These are phyloP conservation scores for Olyra latifolia DNA, from an alignment of 176 grass and related monocot species.

Conservation along the genomic window DNA sequence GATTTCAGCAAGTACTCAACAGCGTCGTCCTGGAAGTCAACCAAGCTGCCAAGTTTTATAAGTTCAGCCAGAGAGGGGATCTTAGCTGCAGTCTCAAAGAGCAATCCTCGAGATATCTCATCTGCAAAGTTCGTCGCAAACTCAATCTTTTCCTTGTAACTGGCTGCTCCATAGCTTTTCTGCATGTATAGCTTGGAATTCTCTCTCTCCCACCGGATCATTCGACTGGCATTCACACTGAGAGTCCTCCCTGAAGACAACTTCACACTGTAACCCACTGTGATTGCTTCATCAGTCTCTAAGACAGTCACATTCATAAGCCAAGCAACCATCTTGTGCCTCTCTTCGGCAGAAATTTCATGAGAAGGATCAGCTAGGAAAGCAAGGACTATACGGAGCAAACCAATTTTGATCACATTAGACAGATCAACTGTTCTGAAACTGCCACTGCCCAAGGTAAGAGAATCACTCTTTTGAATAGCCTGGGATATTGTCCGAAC, in stretches of 20 bases:
- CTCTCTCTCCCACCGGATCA: constrained; percentile 67
- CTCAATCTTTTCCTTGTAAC: constrained; percentile 43
- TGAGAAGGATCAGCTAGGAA: constrained; percentile 47
- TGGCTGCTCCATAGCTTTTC: not conserved
- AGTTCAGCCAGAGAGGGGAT: constrained; percentile 52
- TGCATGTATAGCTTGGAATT: constrained; percentile 37
- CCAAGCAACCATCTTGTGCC: constrained; percentile 10
- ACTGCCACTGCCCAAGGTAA: not conserved
- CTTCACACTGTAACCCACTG: constrained; percentile 40
- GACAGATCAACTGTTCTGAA: not conserved
- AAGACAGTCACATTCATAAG: constrained; percentile 49
- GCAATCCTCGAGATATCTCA: constrained; percentile 60
- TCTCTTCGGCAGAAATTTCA: constrained; percentile 28
- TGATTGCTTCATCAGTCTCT: constrained; percentile 42
- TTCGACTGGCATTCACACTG: constrained; percentile 29
- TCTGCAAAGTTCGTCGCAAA: constrained; percentile 53
- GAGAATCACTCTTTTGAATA: constrained; percentile 38
- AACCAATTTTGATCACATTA: constrained; percentile 36
- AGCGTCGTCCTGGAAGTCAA: constrained; percentile 55
- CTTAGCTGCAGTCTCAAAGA: constrained; percentile 51
- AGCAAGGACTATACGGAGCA: constrained; percentile 45
- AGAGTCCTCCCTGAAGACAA: constrained; percentile 35
- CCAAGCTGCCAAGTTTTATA: constrained; percentile 47
- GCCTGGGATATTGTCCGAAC: constrained; percentile 57
- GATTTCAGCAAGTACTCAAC: constrained; percentile 60